Conservation (phyloP, 768 basidiomycete species). For the Pulveroboletus ravenelii region DNA sequence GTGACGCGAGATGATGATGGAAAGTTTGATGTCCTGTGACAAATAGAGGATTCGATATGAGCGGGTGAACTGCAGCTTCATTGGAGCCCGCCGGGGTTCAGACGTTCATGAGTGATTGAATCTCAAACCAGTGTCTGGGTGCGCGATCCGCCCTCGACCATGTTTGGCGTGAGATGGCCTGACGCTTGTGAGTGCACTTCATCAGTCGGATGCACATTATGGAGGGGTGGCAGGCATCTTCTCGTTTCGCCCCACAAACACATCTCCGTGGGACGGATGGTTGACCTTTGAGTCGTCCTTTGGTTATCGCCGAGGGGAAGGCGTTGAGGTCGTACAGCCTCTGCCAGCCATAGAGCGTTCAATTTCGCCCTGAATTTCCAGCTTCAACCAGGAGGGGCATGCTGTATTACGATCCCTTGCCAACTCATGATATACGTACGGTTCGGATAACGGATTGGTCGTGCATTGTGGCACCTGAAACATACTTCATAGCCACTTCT, state of each 20-base stretch:
- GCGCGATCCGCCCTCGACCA: neutral
- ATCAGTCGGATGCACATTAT: too few species aligned
- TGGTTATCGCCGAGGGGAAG: neutral
- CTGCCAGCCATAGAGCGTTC: neutral
- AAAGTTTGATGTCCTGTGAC: neutral
- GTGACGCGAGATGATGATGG: neutral
- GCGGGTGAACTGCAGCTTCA: constrained; percentile 1
- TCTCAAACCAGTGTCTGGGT: neutral
- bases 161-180: neutral
- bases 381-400: neutral
- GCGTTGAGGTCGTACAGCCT: neutral
- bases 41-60: neutral
- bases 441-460: neutral
- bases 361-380: neutral
- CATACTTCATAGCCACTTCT: neutral
- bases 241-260: too few species aligned
- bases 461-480: neutral
- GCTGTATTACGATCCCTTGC: neutral
- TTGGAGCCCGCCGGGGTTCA: neutral
- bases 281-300: neutral
- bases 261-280: neutral
- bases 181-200: neutral
- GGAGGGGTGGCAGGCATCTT: too few species aligned
- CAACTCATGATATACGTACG: neutral
- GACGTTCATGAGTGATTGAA: neutral